Base-by-base conservation (phyloP, 805 yeast genomes). In the Komagataella pastoris region DNA sequence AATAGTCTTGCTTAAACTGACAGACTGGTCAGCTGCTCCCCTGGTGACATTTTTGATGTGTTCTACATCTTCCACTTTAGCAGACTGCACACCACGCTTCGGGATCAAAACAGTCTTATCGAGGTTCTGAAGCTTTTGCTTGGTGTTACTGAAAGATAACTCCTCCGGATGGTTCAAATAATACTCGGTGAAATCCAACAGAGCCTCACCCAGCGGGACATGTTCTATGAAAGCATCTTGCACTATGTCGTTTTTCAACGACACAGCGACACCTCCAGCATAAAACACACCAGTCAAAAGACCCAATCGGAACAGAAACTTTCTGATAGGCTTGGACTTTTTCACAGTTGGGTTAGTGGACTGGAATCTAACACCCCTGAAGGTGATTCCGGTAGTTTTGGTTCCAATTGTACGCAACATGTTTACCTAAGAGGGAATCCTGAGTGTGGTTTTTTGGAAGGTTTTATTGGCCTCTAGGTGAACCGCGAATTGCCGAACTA, bases 211-310 rank as follows among this genome's bases (percentile, higher is more conserved):
- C 50, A 75, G 71, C 17, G 93, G 93, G 47, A 83, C 76, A 53
- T 75, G 76, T 56, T 81, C 81, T 19, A 80, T 71, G 64, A 81
- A 83, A 48, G 71, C 56, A 57, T 83, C 87, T 57, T 79, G 81
- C 61, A 82, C 74, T 17, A 76, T 70, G 57, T 81, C 85, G 59
- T 73, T 73, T 55, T 76, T 67, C 30, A 79, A 67, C 12, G 88
- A 71, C 52, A 74, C 66, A 50, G 75, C 77, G n/a, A 80, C 75
- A 51, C 86, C 88, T 43, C 74, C 80, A 43, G 77, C 80, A 57
- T 81, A 83, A 23, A 76, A 50, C 3, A 60, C 52, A 12, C 61
- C 59, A 6, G 65, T 56, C 24, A 58, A 46, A 14, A 64, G 49
- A 6, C 63, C 58, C n/a, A 59, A 40, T 50, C 60, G 62, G 50